Percentiles rank a stretch among this genome's conserved stretches.
Evolutionary conservation across 805 yeast genomes (phyloP).

Genomic region (Myxozyma vanderwaltii): DNA sequence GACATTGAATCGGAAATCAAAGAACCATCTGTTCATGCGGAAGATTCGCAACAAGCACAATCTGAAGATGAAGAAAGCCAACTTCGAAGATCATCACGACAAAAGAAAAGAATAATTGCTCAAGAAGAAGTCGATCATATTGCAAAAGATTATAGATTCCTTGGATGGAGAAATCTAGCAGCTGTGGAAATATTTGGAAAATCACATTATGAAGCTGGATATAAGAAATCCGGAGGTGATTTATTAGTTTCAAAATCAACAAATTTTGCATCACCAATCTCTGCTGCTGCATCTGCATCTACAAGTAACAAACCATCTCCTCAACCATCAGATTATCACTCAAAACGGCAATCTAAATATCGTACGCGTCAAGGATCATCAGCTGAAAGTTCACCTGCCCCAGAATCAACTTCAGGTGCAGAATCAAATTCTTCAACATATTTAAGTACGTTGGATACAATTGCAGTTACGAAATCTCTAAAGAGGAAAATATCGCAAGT

Average conservation of each 20-base stretch:
- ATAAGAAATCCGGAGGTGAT: conserved; percentile 20
- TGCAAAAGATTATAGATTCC: conserved; percentile 10
- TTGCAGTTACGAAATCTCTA: background rate
- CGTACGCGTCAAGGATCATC: background rate
- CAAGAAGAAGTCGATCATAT: conserved; percentile 10
- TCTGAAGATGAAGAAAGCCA: conserved; percentile 21
- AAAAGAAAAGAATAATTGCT: conserved; percentile 8
- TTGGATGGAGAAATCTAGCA: conserved; percentile 24
- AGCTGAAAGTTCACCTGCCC: conserved; percentile 1
- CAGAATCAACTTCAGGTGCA: background rate
- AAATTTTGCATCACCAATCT: conserved; percentile 21
- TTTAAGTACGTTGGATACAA: background rate
- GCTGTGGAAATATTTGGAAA: conserved; percentile 21
- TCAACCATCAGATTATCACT: background rate
- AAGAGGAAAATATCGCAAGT: background rate
- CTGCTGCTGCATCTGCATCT: conserved; percentile 11
- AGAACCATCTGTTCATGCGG: conserved; percentile 1
- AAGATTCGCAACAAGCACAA: conserved; percentile 8
- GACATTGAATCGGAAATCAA: background rate
- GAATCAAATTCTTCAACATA: background rate
- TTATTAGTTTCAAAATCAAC: background rate
- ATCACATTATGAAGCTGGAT: conserved; percentile 25
- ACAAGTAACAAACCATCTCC: conserved; percentile 10
- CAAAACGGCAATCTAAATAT: too few relatives aligned
- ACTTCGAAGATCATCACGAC: conserved; percentile 25